phyloP scores from a whole-genome alignment of 352 stramenopile species.

The Globisporangium uncinulatum region DNA sequence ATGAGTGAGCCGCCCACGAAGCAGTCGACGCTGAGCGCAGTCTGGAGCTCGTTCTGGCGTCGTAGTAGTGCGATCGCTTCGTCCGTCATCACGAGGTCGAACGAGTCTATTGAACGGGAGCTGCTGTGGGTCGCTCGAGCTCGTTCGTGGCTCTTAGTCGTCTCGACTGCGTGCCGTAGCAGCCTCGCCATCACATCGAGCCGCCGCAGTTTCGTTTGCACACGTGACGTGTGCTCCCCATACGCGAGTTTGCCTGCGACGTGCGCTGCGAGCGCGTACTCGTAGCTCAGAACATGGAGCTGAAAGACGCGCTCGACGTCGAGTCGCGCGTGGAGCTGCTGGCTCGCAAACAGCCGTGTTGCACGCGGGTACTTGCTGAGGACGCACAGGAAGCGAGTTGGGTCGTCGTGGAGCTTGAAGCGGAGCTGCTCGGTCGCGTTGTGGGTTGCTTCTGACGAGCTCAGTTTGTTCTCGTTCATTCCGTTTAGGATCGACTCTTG shows the following conservation, averaged over 20 bases:
- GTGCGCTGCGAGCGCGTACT: conserved; percentile 28
- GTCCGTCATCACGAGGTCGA: conserved; percentile 43
- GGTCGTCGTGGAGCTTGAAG: conserved; percentile 15
- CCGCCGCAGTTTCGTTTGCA: conserved; percentile 22
- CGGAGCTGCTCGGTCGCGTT: conserved; percentile 31
- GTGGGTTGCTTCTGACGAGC: conserved; percentile 39
- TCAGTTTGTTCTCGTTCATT: conserved; percentile 34
- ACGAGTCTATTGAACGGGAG: conserved; percentile 24
- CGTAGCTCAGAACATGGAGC: conserved; percentile 14
- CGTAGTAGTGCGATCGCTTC: conserved; percentile 43
- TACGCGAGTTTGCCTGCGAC: conserved; percentile 43
- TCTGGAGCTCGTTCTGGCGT: conserved; percentile 33
- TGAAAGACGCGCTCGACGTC: conserved; percentile 30
- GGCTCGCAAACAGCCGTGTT: conserved; percentile 30
- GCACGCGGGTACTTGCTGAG: conserved; percentile 43
- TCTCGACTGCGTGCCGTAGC: conserved; percentile 15
- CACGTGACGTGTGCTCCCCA: conserved; percentile 33
- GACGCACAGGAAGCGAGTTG: conserved; percentile 26
- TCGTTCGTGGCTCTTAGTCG: not conserved
- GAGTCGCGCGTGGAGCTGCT: conserved; percentile 26
- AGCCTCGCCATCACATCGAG: conserved; percentile 33
- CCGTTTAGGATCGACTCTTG: conserved; percentile 39
- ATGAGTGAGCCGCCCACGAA: conserved; percentile 46
- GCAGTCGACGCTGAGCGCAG: conserved; percentile 24
- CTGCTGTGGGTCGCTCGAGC: conserved; percentile 1